These are phyloP conservation scores for Cymbopogon flexuosus DNA, from an alignment of 202 grass and related monocot species.

Conservation along the genomic window DNA sequence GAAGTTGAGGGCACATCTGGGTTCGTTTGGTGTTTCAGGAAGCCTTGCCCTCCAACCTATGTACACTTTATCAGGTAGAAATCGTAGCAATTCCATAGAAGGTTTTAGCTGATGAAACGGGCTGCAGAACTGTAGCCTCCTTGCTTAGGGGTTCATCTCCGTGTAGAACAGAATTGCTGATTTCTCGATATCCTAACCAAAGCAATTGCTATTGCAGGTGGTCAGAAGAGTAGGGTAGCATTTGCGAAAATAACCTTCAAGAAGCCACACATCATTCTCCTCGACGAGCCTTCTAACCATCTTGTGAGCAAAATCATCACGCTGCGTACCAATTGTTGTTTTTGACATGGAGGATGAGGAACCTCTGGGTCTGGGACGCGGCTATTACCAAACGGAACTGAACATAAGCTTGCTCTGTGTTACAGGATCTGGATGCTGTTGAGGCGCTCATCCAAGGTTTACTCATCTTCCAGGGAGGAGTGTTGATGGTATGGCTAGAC, in stretches of 20 bases:
- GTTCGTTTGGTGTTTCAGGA: constrained; percentile 85
- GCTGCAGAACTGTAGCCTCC: not conserved
- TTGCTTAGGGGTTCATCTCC: not conserved
- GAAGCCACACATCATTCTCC: constrained; percentile 92
- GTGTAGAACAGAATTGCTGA: not conserved
- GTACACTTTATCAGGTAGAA: constrained; percentile 85
- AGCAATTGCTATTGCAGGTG: constrained; percentile 49
- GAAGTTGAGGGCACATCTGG: constrained; percentile 88
- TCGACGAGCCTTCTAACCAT: constrained; percentile 97
- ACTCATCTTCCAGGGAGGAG: constrained; percentile 93
- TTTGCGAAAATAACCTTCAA: constrained; percentile 97
- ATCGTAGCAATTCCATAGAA: not conserved
- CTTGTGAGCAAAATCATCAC: constrained; percentile 49
- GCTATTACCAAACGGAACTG: not conserved
- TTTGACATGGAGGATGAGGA: not conserved
- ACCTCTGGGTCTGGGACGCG: too few species aligned
- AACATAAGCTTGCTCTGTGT: constrained; percentile 4
- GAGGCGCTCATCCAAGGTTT: constrained; percentile 94
- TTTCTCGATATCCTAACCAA: not conserved
- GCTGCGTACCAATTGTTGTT: not conserved
- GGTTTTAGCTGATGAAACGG: not conserved
- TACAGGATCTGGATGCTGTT: constrained; percentile 89
- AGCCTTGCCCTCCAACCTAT: constrained; percentile 92
- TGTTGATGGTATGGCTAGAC: constrained; percentile 61
- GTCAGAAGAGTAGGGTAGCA: constrained; percentile 94